Evolutionary conservation across 208 protist species (phyloP), one percentile per base, ranked within the genome.

Genomic region (Blastocrithidia nonstop): DNA sequence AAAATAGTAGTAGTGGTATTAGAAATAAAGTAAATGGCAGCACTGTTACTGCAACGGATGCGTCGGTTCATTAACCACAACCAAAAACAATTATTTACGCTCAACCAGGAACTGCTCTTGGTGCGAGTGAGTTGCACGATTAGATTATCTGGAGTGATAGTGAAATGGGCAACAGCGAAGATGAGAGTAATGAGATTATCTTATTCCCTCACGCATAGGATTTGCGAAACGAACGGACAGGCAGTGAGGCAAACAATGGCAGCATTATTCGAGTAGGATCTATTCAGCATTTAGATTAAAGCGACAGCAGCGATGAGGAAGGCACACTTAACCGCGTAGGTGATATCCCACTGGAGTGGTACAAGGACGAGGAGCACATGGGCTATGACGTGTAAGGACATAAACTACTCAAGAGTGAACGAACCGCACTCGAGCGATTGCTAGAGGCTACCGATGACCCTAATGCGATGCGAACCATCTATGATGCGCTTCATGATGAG

Each of bases 301-400:
- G 59, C 13, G 84, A 93, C 63, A 89, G 79, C 49, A 89, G 79
- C 57, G 88, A 96, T 46, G 86, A 92, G 39, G 80, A 93, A 44
- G 76, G 70, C 6, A 72, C 62, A 36, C 76, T 93, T 6, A 96
- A 95, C 56, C 84, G 84, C 28, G 75, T 95, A 1, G 91, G 91
- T 7, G 86, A 96, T 59, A 84, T 96, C 32, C 91, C 91, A 17
- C 50, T 96, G 22, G 84, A 90, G 67, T 96, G 91, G 91, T 96
- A 96, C 66, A 84, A 93, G 57, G 91, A 94, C 33, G 84, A 95
- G 47, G 45, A 71, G 13, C 91, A 96, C 60, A 79, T 86, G 32
- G 91, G 91, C 33, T 96, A 96, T 66, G 88, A 94, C 52, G 50
- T 91, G 37, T 75, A 94, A 42, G 91, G 91, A 8, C 81, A 86